phyloP scores from a whole-genome alignment of 2,329 filamentous ascomycete genomes.

The Canariomyces notabilis region DNA sequence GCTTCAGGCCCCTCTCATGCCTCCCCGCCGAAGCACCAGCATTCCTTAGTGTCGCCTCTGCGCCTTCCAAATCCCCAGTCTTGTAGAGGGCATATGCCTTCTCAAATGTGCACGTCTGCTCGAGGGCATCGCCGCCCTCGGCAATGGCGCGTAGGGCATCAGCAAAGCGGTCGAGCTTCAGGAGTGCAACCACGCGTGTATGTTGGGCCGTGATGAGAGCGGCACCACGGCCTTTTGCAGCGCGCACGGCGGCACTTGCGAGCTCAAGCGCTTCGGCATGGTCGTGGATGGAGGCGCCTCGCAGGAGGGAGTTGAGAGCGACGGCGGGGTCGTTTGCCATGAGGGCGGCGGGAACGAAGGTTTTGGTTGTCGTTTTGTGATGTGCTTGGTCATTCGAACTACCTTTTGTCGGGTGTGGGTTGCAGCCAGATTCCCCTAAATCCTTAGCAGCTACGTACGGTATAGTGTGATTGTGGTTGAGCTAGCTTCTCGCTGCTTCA shows the following conservation, averaged over 20 bases:
- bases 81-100: constrained; percentile 83
- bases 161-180: constrained; percentile 77
- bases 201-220: constrained; percentile 52
- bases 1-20: constrained; percentile 33
- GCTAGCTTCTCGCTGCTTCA: background rate
- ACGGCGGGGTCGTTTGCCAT: constrained; percentile 43
- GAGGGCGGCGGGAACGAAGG: constrained; percentile 17
- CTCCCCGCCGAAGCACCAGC: constrained; percentile 5
- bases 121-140: constrained; percentile 56
- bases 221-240: constrained; percentile 49
- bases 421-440: constrained; percentile 4
- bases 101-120: constrained; percentile 59
- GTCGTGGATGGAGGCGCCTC: constrained; percentile 56
- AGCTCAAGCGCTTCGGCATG: constrained; percentile 67
- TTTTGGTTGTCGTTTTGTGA: constrained; percentile 7
- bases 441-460: background rate
- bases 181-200: constrained; percentile 66
- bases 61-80: constrained; percentile 62
- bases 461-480: constrained; percentile 2
- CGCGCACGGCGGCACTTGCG: constrained; percentile 56
- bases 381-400: constrained; percentile 16
- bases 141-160: constrained; percentile 68
- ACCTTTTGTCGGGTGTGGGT: background rate
- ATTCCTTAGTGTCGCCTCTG: constrained; percentile 40
- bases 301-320: constrained; percentile 50